These are phyloP conservation scores for Aspergillus cejpii DNA, from an alignment of 2,329 filamentous ascomycete genomes.

Conservation along the genomic window DNA sequence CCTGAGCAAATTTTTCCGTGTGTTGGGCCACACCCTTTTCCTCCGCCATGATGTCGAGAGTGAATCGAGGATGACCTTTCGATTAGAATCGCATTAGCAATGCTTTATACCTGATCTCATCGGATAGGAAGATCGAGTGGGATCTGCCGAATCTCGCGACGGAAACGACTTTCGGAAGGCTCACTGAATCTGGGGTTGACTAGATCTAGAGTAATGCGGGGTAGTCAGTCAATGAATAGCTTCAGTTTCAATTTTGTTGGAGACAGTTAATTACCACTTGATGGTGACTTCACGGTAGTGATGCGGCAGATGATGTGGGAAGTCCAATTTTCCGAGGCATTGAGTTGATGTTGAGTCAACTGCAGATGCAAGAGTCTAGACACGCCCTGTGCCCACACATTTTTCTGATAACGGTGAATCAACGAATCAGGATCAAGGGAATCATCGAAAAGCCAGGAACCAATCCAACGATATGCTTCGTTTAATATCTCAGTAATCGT, in stretches of 20 bases:
- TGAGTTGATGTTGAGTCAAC: neutral
- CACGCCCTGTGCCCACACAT: no score
- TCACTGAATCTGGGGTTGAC: neutral
- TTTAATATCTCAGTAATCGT: neutral
- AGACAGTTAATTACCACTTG: neutral
- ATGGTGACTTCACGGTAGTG: neutral
- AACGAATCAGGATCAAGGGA: no score
- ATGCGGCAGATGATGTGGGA: neutral
- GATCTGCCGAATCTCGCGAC: neutral
- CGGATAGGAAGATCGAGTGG: neutral
- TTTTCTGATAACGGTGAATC: no score
- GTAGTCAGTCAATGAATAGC: neutral
- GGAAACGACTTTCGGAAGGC: neutral
- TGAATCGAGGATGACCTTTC: no score
- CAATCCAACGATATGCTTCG: no score
- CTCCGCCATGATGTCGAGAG: slow-evolving; percentile 8
- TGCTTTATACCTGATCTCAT: neutral
- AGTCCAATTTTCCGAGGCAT: neutral
- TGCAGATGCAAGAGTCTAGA: no score
- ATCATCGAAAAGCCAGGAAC: no score
- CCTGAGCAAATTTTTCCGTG: slow-evolving; percentile 13
- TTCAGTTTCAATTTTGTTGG: neutral
- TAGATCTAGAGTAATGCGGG: neutral
- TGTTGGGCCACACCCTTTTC: slow-evolving; percentile 18
- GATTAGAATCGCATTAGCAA: neutral